Evolutionary conservation across 176 grass and related monocot species (phyloP), one percentile per base, ranked within the genome.

Genomic region (Tillandsia leiboldiana): DNA sequence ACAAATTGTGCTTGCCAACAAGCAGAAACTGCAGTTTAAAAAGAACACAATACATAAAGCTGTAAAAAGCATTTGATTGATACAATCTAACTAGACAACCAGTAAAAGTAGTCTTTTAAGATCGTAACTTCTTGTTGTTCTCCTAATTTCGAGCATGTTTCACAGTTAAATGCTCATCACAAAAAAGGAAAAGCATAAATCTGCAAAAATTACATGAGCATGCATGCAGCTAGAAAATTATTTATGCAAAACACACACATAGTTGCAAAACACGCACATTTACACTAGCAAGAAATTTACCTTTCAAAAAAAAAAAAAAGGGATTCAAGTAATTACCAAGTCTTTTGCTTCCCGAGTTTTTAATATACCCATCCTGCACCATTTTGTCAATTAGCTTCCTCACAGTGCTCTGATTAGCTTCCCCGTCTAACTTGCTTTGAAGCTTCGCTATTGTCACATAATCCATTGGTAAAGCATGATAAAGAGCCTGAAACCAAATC

Each of bases 361-460:
- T 93, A 26, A 99, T 26, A 48, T 88, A 99, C 78, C 94, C 87
- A 22, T 99, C 94, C 67, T 86, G 89, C 71, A 89, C 77, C 94
- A 99, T 99, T 81, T 89, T 89, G 17, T 99, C 94, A 59, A 99
- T 85, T 63, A 99, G 80, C 79, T 90, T 93, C 18, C 87, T 47
- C 29, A 90, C 87, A 49, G 78, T 84, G 70, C 49, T 90, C 42
- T 90, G 84, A 74, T 13, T 97, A 42, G 81, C 89, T 81, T 92
- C 84, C 42, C 93, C 86, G 69, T 89, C 88, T 48, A 96, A 63
- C 73, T 89, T 96, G 13, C 68, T 85, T 48, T 96, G 94, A 83
- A 99, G 89, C 69, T 99, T 99, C 65, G 72, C 2, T 82, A 93
- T 2, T 72, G 94, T 84, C 53, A 90, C 89, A 74, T 90, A 93